Percentiles rank a stretch among this genome's conserved stretches.
phyloP scores from a whole-genome alignment of 2,329 filamentous ascomycete genomes.

The Myriangium duriaei region DNA sequence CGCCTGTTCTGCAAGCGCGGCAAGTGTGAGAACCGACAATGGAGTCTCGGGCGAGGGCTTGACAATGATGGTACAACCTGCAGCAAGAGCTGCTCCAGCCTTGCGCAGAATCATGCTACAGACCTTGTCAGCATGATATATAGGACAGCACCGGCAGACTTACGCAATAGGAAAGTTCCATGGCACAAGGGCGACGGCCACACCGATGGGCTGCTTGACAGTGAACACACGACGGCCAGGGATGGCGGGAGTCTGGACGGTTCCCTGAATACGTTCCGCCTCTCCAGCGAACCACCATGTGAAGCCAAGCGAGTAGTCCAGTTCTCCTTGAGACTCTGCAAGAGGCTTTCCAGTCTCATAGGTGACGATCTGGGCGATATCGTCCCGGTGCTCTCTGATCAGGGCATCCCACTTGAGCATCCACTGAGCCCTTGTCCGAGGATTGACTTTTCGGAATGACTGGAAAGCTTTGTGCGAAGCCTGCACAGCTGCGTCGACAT shows the following conservation, averaged over 20 bases:
- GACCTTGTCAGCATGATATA: constrained; percentile 6
- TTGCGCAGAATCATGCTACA: constrained; percentile 53
- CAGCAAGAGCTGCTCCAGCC: constrained; percentile 53
- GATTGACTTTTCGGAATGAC: constrained; percentile 46
- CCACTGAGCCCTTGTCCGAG: constrained; percentile 48
- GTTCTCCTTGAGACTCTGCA: constrained; percentile 35
- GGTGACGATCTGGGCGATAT: constrained; percentile 48
- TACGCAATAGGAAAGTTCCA: constrained; percentile 59
- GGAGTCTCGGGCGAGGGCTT: constrained; percentile 61
- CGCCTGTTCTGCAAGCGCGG: constrained; percentile 40
- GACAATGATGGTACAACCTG: constrained; percentile 60
- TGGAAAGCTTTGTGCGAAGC: constrained; percentile 50
- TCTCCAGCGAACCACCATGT: constrained; percentile 44
- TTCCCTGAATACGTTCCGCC: constrained; percentile 49
- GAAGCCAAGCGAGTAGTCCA: constrained; percentile 38
- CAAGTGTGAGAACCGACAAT: constrained; percentile 43
- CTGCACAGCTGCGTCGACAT: constrained; percentile 49
- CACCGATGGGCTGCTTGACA: constrained; percentile 63
- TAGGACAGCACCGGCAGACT: constrained; percentile 13
- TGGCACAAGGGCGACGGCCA: constrained; percentile 54
- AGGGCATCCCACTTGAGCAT: constrained; percentile 53
- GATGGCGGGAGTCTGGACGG: constrained; percentile 45
- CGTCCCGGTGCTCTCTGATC: constrained; percentile 49
- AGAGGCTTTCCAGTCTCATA: constrained; percentile 42
- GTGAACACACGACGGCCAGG: constrained; percentile 55